Evolutionary conservation across 306 rosid genomes (phyloP), one percentile per base, ranked within the genome.

Genomic region (Prosopis cineraria): DNA sequence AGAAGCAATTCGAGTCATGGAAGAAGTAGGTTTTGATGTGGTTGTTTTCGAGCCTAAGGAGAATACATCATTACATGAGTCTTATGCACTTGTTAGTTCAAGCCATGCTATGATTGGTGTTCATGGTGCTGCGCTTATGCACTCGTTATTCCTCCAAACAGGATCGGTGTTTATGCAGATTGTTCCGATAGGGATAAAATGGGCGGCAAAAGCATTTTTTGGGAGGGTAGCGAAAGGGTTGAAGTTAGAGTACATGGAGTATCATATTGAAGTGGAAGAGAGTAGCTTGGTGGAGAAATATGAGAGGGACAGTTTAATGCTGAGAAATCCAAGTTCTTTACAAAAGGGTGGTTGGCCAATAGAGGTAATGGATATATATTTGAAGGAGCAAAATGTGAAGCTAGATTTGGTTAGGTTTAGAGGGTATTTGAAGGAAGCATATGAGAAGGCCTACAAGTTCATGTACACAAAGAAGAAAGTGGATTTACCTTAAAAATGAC

Each of bases 211-310:
- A 30, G 82, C 47, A 1, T 73, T 71, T 43, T 79, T 67, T 27
- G 86, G 78, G 67, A 78, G 43, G 19, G 40, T 74, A 17, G 90
- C 79, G 0, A 73, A 31, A 53, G 79, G 29, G 3, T 41, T 84
- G 52, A 60, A 68, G 14, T 55, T 82, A 29, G 78, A 79, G 52
- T 87, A 87, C 55, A 45, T 76, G 24, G 86, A 87, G 69, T 84
- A 87, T 52, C 82, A 22, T 53, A 84, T 84, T 25, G 40, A 55
- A 24, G 87, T 10, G 16, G 69, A 84, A 22, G 88, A 87, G 74
- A 87, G 88, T 58, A 84, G 88, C 27, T 77, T 87, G 78, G 65
- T 29, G 1, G 87, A 74, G n/a, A 73, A 82, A 50, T 82, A 76
- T 48, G 75, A 79, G 19, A 73, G 70, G 30, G 81, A 84, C 25